Base-by-base conservation (phyloP, 2,329 filamentous ascomycete genomes). In the Madurella mycetomatis region DNA sequence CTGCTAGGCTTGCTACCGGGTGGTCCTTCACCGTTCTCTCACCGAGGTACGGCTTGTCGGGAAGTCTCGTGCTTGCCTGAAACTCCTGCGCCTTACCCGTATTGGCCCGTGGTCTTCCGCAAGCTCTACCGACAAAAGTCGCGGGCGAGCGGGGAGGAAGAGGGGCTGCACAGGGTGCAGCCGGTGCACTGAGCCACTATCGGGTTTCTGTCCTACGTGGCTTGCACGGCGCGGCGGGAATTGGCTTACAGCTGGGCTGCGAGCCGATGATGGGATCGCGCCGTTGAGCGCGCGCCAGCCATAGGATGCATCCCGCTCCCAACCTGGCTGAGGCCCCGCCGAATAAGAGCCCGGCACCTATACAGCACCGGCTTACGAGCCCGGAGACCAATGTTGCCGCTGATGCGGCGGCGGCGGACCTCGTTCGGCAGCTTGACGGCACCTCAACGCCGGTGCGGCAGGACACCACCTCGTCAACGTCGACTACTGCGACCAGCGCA, bases 381-480 rank as follows among this genome's bases (percentile, higher is more conserved):
- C 58, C 55, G 46, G 54, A 51, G 9, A 34, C 30, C 30, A 62
- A 54, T 9, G 31, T 31, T 37, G 32, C 54, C 45, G 47, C 58
- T 46, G 57, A 59, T 13, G 44, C 57, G 18, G 50, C 53, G 32
- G 57, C 60, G 19, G 49, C 49, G 55, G 47, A 59, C 25, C 63
- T 61, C 52, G 62, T 45, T n/a, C 59, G 54, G 13, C 64, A 63
- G 9, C 56, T 62, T 15, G 60, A 62, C 12, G 63, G 65, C 32
- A 56, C 64, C 9, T 68, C 69, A 16, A 65, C 69, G 49, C 69
- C 67, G 11, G 51, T 64, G 60, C 65, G 74, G 58, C 79, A 80
- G 65, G 76, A 82, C 62, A 80, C 79, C 37, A 71, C 67, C 57
- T 80, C 78, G 54, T 81, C 79, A 51, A 76, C 75, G 57, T 79